Percentiles rank a stretch among this genome's conserved stretches.
Conservation (phyloP, 345 rosid species). For the Draba incana region DNA sequence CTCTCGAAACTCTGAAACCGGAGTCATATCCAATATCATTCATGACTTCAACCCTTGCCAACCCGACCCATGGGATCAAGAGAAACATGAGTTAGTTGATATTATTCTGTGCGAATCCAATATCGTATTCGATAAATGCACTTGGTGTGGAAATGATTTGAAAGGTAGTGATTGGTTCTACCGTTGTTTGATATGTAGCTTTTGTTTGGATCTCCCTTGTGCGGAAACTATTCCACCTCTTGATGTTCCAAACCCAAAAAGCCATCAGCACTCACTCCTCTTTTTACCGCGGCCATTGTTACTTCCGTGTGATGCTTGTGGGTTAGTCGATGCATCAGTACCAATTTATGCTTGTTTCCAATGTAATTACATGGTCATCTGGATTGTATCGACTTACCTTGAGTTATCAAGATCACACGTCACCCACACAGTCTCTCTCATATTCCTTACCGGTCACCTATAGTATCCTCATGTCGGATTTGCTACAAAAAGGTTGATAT, state of each 20-base stretch:
- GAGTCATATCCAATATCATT: not conserved
- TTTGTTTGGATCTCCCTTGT: conserved; percentile 16
- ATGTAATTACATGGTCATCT: conserved; percentile 19
- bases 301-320: conserved; percentile 34
- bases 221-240: not conserved
- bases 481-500: conserved; percentile 9
- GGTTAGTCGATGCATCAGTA: not conserved
- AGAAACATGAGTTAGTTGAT: too few species aligned
- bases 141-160: conserved; percentile 2
- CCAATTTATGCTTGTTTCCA: conserved; percentile 15
- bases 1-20: not conserved
- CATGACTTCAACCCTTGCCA: too few species aligned
- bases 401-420: conserved; percentile 26
- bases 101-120: not conserved
- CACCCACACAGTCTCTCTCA: conserved; percentile 13
- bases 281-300: conserved; percentile 3
- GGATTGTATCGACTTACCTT: conserved; percentile 9
- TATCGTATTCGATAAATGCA: not conserved
- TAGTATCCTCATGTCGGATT: not conserved
- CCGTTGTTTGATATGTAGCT: conserved; percentile 1
- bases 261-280: conserved; percentile 11
- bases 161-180: not conserved
- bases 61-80: too few species aligned
- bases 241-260: conserved; percentile 11
- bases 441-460: not conserved